These are phyloP conservation scores for Suhomyces sp. DNA, from an alignment of 805 yeast genomes.

Conservation along the genomic window DNA sequence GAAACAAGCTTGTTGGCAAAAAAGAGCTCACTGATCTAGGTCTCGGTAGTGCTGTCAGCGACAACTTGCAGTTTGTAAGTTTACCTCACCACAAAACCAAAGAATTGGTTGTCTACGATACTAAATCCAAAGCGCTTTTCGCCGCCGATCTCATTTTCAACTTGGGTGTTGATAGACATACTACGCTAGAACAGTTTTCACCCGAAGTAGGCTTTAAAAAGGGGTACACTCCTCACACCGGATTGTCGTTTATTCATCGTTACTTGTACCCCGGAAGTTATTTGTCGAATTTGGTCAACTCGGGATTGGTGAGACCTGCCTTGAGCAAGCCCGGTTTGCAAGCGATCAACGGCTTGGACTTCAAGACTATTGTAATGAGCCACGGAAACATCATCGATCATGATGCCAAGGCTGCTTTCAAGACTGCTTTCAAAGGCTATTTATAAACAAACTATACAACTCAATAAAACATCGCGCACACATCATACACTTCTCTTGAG, in stretches of 20 bases:
- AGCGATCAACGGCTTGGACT: constrained; percentile 39
- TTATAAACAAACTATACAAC: no score
- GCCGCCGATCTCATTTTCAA: constrained; percentile 12
- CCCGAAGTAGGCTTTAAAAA: no score
- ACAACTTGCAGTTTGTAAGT: constrained; percentile 11
- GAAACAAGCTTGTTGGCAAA: no score
- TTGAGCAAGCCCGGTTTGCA: constrained; percentile 17
- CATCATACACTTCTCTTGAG: no score
- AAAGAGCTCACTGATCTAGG: constrained; percentile 13
- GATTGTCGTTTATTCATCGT: no score
- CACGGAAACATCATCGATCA: constrained; percentile 57
- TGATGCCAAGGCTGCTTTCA: constrained; percentile 26
- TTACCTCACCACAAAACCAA: constrained; percentile 9
- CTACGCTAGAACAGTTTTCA: no score
- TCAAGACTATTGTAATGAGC: constrained; percentile 50
- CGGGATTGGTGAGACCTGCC: not conserved
- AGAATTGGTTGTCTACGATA: constrained; percentile 15
- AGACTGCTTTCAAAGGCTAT: constrained; percentile 9
- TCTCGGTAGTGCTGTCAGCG: not conserved
- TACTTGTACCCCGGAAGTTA: no score
- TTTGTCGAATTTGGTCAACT: no score
- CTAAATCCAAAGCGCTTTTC: constrained; percentile 9
- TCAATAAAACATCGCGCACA: no score
- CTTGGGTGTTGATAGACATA: constrained; percentile 2
- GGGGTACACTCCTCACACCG: no score